Evolutionary conservation across 768 basidiomycete genomes (phyloP).

Genomic region (Phaffia australis): DNA sequence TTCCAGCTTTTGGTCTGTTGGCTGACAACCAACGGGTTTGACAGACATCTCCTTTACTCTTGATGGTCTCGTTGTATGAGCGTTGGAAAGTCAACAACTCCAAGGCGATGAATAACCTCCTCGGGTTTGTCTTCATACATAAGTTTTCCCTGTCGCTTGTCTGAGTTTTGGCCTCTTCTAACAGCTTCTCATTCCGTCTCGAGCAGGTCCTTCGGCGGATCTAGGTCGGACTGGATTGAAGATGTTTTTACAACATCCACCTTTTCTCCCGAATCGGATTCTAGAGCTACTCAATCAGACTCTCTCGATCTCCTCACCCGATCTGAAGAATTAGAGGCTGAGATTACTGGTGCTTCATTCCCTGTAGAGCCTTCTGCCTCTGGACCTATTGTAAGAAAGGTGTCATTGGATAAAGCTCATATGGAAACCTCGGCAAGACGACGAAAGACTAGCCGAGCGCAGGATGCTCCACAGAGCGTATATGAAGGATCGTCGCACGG

Average conservation of each 20-base stretch:
- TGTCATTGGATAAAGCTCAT: neutral
- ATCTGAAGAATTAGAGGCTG: constrained; percentile 2
- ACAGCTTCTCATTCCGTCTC: neutral
- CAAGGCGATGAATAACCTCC: constrained; percentile 10
- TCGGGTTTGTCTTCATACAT: constrained; percentile 1
- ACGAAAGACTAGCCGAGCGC: too few species aligned
- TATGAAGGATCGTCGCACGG: too few species aligned
- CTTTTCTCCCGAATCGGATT: neutral
- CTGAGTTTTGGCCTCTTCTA: neutral
- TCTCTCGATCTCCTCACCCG: neutral
- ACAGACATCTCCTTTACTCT: constrained; percentile 63
- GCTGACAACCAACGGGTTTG: neutral
- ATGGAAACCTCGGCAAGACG: neutral
- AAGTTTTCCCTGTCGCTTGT: neutral
- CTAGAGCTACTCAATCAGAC: neutral
- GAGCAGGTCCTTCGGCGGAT: constrained; percentile 11
- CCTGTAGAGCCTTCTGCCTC: neutral
- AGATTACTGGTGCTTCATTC: neutral
- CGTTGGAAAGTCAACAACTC: constrained; percentile 40
- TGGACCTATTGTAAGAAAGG: neutral
- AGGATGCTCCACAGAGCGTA: too few species aligned
- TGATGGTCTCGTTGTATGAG: constrained; percentile 69
- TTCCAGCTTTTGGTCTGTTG: neutral
- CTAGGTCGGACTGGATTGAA: constrained; percentile 18
- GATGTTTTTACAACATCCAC: constrained; percentile 6